A percentile compares a stretch with the other conserved stretches of the same genome.
These are phyloP conservation scores for Dalbergia cochinchinensis DNA, from an alignment of 306 rosid species.

Conservation along the genomic window DNA sequence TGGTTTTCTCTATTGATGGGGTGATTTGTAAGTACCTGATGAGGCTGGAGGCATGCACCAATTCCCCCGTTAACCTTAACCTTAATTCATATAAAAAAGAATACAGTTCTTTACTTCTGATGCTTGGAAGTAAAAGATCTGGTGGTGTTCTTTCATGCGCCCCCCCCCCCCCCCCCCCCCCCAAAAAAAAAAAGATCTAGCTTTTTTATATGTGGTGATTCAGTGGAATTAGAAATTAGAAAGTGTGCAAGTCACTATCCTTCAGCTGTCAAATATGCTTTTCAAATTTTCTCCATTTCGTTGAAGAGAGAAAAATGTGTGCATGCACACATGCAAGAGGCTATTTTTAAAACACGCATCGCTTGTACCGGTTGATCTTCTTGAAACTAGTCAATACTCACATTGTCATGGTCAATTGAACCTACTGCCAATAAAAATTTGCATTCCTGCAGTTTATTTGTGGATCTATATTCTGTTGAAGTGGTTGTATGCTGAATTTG, in stretches of 20 bases:
- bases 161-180: too few species aligned
- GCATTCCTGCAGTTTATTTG: background rate
- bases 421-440: background rate
- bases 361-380: background rate
- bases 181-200: too few species aligned
- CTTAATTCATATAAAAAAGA: too few species aligned
- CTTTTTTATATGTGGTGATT: background rate
- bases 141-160: too few species aligned
- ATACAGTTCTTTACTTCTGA: too few species aligned
- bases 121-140: background rate
- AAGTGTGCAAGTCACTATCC: background rate
- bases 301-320: background rate
- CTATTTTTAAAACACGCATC: too few species aligned
- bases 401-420: background rate
- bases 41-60: too few species aligned
- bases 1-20: too few species aligned
- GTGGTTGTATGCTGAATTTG: background rate
- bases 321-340: too few species aligned
- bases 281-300: background rate
- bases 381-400: background rate
- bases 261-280: conserved; percentile 7
- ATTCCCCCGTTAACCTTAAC: too few species aligned
- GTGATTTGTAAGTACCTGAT: too few species aligned
- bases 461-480: background rate
- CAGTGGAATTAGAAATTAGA: too few species aligned